A percentile compares a stretch with the other conserved stretches of the same genome.
Conservation (phyloP, 192 early-diverging fungal species). For the Coemansia furcata region DNA sequence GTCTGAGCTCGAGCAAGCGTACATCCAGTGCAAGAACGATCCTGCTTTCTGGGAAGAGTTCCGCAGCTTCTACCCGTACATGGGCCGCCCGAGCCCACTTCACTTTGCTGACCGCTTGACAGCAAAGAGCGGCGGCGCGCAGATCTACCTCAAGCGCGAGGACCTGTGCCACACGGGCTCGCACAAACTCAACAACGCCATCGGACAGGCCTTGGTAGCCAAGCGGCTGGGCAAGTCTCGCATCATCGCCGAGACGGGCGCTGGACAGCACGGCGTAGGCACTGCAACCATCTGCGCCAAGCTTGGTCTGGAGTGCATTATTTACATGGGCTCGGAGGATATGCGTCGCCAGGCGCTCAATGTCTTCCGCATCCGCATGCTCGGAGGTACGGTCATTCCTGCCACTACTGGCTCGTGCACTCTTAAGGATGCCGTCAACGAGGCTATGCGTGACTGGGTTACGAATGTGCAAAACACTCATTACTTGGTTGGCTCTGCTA, state of each 20-base stretch:
- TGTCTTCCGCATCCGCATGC: constrained; percentile 91
- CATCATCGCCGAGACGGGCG: constrained; percentile 98
- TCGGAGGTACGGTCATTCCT: constrained; percentile 90
- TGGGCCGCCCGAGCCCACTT: constrained; percentile 85
- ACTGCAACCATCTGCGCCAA: constrained; percentile 98
- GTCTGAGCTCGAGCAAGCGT: constrained; percentile 85
- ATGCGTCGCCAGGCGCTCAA: constrained; percentile 90
- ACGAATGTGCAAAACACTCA: constrained; percentile 92
- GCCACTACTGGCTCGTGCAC: constrained; percentile 76
- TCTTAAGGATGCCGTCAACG: constrained; percentile 98
- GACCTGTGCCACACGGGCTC: constrained; percentile 99
- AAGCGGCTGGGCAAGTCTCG: constrained; percentile 93
- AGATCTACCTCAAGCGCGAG: constrained; percentile 98
- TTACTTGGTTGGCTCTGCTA: constrained; percentile 95
- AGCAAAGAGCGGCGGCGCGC: constrained; percentile 71
- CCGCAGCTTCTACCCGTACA: constrained; percentile 86
- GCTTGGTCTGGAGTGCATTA: constrained; percentile 92
- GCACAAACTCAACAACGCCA: constrained; percentile 98
- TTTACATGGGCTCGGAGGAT: constrained; percentile 99
- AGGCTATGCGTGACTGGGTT: constrained; percentile 98
- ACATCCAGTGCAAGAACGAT: constrained; percentile 74
- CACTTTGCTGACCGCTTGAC: constrained; percentile 88
- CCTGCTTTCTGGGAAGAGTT: constrained; percentile 94
- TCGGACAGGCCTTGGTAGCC: constrained; percentile 92
- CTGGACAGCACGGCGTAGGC: constrained; percentile 97